These are phyloP conservation scores for Backusella circina DNA, from an alignment of 192 early-diverging fungal species.

Conservation along the genomic window DNA sequence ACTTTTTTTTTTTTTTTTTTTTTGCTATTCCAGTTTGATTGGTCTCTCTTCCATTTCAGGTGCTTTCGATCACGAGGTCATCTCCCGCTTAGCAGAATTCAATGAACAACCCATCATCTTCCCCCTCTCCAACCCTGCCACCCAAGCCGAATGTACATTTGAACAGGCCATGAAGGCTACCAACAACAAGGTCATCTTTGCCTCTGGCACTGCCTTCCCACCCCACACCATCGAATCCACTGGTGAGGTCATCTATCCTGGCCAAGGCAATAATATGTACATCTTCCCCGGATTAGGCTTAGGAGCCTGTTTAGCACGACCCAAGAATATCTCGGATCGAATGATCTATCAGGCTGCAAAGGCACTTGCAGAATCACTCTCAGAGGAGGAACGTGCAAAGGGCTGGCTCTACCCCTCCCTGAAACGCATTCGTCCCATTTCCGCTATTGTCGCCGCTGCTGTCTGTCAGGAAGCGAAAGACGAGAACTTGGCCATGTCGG, in stretches of 20 bases:
- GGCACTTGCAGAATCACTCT: slow-evolving; percentile 76
- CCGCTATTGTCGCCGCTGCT: slow-evolving; percentile 78
- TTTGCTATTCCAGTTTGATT: slow-evolving; percentile 53
- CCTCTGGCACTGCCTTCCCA: slow-evolving; percentile 96
- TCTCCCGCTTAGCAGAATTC: slow-evolving; percentile 71
- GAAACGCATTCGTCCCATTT: slow-evolving; percentile 83
- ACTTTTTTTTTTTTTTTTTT: not conserved
- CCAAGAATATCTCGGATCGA: slow-evolving; percentile 69
- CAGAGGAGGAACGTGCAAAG: slow-evolving; percentile 59
- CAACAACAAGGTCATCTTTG: slow-evolving; percentile 90
- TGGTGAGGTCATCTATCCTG: slow-evolving; percentile 57
- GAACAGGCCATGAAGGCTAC: slow-evolving; percentile 87
- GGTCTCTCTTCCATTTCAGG: slow-evolving; percentile 82
- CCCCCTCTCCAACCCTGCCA: slow-evolving; percentile 86
- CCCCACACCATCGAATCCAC: slow-evolving; percentile 62
- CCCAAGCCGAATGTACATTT: slow-evolving; percentile 94
- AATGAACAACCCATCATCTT: slow-evolving; percentile 89
- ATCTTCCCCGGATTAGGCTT: slow-evolving; percentile 95
- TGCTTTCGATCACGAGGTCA: slow-evolving; percentile 70
- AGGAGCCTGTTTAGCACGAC: slow-evolving; percentile 75
- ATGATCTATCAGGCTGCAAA: slow-evolving; percentile 81
- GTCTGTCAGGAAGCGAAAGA: slow-evolving; percentile 49
- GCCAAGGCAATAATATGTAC: slow-evolving; percentile 96
- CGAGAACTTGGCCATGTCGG: slow-evolving; percentile 12
- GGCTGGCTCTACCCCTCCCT: slow-evolving; percentile 85